Evolutionary conservation across 2,329 filamentous ascomycete species (phyloP).

Genomic region (Alternaria conjuncta): DNA sequence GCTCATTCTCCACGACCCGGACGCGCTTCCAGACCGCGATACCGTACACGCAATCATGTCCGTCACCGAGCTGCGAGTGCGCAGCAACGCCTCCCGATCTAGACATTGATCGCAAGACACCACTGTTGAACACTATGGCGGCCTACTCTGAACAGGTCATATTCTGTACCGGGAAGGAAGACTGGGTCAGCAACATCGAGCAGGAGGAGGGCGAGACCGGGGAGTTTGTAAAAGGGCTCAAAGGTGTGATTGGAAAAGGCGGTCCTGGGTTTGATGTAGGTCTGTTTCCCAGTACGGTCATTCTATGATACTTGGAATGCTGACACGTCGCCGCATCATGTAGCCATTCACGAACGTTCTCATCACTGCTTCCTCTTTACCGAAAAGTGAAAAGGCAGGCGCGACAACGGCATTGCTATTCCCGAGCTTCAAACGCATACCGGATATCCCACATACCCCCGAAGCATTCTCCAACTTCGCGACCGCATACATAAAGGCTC

Average conservation of each 20-base stretch:
- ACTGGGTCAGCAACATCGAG: constrained; percentile 87
- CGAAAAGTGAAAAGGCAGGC: constrained; percentile 33
- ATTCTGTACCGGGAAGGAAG: constrained; percentile 77
- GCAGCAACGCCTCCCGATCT: constrained; percentile 69
- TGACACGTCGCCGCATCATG: background rate
- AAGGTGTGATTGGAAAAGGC: constrained; percentile 55
- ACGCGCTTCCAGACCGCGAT: constrained; percentile 21
- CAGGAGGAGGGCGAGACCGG: constrained; percentile 67
- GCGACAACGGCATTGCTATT: constrained; percentile 69
- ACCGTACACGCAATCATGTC: constrained; percentile 60
- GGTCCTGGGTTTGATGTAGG: constrained; percentile 56
- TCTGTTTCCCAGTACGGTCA: constrained; percentile 27
- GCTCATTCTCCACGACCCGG: constrained; percentile 9
- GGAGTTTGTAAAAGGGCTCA: constrained; percentile 72
- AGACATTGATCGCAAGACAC: constrained; percentile 74
- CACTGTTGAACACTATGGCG: constrained; percentile 78
- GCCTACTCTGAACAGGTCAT: constrained; percentile 82
- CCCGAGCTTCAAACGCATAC: constrained; percentile 82
- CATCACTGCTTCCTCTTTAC: constrained; percentile 76
- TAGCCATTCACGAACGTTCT: constrained; percentile 86
- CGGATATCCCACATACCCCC: constrained; percentile 69
- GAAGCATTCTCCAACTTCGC: constrained; percentile 63
- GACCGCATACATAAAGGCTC: constrained; percentile 70
- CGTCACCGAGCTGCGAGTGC: constrained; percentile 77
- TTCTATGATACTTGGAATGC: background rate